Evolutionary conservation across 2,329 filamentous ascomycete genomes (phyloP), one percentile per base, ranked within the genome.

Genomic region (Rhexocercosporidium sp.): DNA sequence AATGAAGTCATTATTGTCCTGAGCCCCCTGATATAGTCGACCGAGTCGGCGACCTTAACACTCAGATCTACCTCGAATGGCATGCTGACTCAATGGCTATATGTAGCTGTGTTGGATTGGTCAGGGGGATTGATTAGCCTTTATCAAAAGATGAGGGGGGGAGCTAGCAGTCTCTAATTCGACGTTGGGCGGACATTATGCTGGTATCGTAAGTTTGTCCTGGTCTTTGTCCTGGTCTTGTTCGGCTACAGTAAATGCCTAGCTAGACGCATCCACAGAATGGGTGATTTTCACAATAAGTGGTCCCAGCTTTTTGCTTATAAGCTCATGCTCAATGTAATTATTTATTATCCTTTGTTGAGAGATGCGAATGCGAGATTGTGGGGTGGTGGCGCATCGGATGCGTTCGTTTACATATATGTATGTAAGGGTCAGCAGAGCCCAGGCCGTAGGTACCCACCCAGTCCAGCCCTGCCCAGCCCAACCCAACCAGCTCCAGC

Each of bases 321-420:
- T n/a, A n/a, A n/a, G n/a, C n/a, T n/a, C n/a, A n/a, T n/a, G n/a
- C n/a, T n/a, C n/a, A n/a, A n/a, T n/a, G n/a, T n/a, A n/a, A n/a
- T n/a, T n/a, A n/a, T n/a, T n/a, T n/a, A n/a, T n/a, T 53, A n/a
- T 53, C 49, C 16, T 53, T 31, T 31, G 49, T 53, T 53, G 49
- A 53, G 29, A 18, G 3, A 31, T 29, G 7, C 25, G 6, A 53
- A 31, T 53, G 49, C 18, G 49, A 53, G 49, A 53, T n/a, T 53
- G 49, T 27, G 27, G 49, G 49, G 49, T 53, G 49, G 49, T 31
- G 49, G 49, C 49, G 49, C 14, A 53, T 25, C 34, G 34, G 34
- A 49, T 27, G 46, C n/a, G n/a, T n/a, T n/a, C n/a, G n/a, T n/a
- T n/a, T n/a, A n/a, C n/a, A 49, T 20, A 14, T 31, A 27, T 25